A percentile compares a stretch with the other conserved stretches of the same genome.
Evolutionary conservation across 108 stramenopile species (phyloP).

Genomic region (Parietichytrium sp.): DNA sequence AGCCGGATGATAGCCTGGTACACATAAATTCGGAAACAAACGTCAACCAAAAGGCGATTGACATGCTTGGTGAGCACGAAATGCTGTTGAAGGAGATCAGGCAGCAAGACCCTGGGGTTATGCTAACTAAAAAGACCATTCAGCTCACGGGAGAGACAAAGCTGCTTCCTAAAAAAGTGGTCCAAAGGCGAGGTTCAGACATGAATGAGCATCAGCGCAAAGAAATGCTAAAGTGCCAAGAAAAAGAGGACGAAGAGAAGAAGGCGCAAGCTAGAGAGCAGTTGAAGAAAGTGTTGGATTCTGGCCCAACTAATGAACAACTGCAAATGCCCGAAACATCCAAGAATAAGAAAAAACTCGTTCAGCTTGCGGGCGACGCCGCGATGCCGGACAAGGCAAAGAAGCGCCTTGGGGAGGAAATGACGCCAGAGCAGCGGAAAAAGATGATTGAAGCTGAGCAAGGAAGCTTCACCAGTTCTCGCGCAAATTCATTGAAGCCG

Average conservation of each 20-base stretch:
- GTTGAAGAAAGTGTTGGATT: background rate
- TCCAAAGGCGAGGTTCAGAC: background rate
- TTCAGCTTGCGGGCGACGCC: background rate
- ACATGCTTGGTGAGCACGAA: conserved; percentile 16
- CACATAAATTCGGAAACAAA: background rate
- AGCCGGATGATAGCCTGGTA: background rate
- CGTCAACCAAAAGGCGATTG: background rate
- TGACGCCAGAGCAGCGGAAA: background rate
- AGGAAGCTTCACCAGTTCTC: too few relatives aligned
- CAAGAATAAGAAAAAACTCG: background rate
- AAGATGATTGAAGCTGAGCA: conserved; percentile 11
- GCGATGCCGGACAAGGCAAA: conserved; percentile 11
- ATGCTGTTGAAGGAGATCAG: background rate
- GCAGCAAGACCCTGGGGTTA: background rate
- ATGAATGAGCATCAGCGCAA: background rate
- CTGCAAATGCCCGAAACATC: too few relatives aligned
- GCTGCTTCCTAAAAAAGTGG: conserved; percentile 10
- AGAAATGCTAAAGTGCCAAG: background rate
- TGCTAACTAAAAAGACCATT: background rate
- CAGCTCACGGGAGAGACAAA: background rate
- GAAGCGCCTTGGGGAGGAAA: conserved; percentile 8
- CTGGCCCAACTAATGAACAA: too few relatives aligned
- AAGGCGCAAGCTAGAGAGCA: background rate
- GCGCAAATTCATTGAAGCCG: too few relatives aligned
- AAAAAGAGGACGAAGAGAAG: background rate